Evolutionary conservation across 495 filamentous ascomycete genomes (phyloP), one percentile per base, ranked within the genome.

Genomic region (Staphylotrichum tortipilum): DNA sequence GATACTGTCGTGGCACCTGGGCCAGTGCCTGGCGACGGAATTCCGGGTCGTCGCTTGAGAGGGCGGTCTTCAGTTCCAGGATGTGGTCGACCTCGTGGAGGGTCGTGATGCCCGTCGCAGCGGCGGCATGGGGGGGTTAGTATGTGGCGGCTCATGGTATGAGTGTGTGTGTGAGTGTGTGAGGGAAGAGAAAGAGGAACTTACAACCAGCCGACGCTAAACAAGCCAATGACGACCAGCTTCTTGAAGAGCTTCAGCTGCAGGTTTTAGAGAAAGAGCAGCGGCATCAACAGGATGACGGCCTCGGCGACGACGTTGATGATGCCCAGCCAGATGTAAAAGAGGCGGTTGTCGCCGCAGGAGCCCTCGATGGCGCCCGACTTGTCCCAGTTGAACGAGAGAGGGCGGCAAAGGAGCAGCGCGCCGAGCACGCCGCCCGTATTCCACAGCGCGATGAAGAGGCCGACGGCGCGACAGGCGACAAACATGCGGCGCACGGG

Each of bases 371-470:
- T 12, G 6, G 49, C 29, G 26, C 26, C 26, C 1, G 26, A 28
- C 42, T 52, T 48, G 18, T 56, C 54, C 54, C 54, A 56, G 43
- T 47, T 52, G 44, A 44, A 42, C 5, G 44, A 48, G 19, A 56
- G 44, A 11, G 54, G 54, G 18, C 54, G 54, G 39, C 54, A 56
- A 9, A 56, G 6, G 12, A 56, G 43, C 18, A 56, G 41, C 1
- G 44, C 31, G 24, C 50, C 48, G 0, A 56, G 38, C 19, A 52
- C 29, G 31, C 39, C 49, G 7, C 48, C 54, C 19, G 43, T 24
- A 12, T 52, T 49, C 43, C 44, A 49, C 30, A 52, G 26, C 6
- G 45, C 15, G 24, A 48, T 52, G 36, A 56, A 23, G 17, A 37
- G 11, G 19, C 49, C 50, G 26, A 56, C 29, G n/a, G 28, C 14